phyloP scores from a whole-genome alignment of 148 eudicot genomes.

The Mesembryanthemum crystallinum region DNA sequence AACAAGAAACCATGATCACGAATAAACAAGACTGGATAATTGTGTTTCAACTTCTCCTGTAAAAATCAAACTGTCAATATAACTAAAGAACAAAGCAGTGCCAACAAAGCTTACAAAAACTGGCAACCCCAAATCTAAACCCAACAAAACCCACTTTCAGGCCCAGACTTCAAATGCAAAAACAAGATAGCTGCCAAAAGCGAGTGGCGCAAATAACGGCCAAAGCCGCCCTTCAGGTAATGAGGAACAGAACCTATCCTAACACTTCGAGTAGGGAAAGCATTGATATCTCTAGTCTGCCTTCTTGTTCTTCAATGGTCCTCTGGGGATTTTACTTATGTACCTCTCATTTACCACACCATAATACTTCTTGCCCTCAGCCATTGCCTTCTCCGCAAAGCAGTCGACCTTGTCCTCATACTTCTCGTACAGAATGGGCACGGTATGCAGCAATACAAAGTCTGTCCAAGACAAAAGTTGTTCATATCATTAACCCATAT shows the following conservation, averaged over 20 bases:
- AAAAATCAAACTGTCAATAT: constrained; percentile 22
- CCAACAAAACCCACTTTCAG: constrained; percentile 18
- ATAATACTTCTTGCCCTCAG: constrained; percentile 64
- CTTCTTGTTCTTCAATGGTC: constrained; percentile 56
- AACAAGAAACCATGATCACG: not conserved
- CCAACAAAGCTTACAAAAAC: constrained; percentile 30
- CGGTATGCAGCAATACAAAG: constrained; percentile 64
- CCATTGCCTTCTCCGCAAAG: constrained; percentile 51
- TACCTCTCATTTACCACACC: constrained; percentile 65
- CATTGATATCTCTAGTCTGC: constrained; percentile 37
- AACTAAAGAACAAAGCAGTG: constrained; percentile 18
- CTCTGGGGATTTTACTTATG: constrained; percentile 67
- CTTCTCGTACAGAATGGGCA: constrained; percentile 78
- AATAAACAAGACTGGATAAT: not conserved
- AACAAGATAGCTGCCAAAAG: constrained; percentile 13
- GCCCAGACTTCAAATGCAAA: constrained; percentile 4
- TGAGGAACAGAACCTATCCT: constrained; percentile 6
- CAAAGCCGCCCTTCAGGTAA: not conserved
- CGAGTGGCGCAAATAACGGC: constrained; percentile 7
- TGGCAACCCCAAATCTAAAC: constrained; percentile 19
- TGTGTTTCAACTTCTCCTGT: constrained; percentile 5
- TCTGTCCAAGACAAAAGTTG: constrained; percentile 30
- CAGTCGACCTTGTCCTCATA: constrained; percentile 65
- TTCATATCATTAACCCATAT: not conserved
- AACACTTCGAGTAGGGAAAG: constrained; percentile 2